Base-by-base conservation (phyloP, 129 eudicot genomes). In the Dittrichia graveolens region DNA sequence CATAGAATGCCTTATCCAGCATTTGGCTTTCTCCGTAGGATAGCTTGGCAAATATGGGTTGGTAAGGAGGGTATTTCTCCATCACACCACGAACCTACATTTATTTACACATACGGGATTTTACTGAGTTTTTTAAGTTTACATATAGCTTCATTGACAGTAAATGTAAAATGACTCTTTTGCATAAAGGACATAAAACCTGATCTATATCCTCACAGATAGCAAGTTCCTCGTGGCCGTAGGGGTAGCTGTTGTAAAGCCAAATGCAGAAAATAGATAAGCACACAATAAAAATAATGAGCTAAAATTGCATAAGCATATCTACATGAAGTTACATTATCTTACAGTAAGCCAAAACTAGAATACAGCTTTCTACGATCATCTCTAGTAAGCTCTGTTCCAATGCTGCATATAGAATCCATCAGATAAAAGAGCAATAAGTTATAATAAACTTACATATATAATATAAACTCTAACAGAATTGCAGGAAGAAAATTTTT, bases 151-250 rank as follows among this genome's bases (percentile, higher is more conserved):
- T 24, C 31, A 24, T 24, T 24, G 31, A 24, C 31, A 0, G 31
- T 24, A 24, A 24, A 24, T 24, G 31, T 24, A 2, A 24, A 24
- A 24, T 24, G 31, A 24, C 31, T 24, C 31, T 24, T 24, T 24
- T 24, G 31, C 31, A 24, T 24, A 24, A 0, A 24, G 0, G 31
- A 24, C 31, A 24, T 24, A 24, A 60, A 76, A 91, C 97, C 97
- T 91, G 97, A 77, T 91, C 97, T 50, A 91, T 72, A 78, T 91
- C 97, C 87, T 91, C 97, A 62, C 93, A 84, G 3, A 88, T 56
- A 71, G 96, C 90, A 76, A 91, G 97, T 73, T 91, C 97, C 81
- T 88, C 97, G 43, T 91, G 97, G 19, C 96, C 97, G 79, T 91
- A 86, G 6, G 97, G 97, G 79, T 86, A 88, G 65, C 93, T 91